A percentile compares a stretch with the other conserved stretches of the same genome.
These are phyloP conservation scores for Dipteronia sinensis DNA, from an alignment of 345 rosid species.

Conservation along the genomic window DNA sequence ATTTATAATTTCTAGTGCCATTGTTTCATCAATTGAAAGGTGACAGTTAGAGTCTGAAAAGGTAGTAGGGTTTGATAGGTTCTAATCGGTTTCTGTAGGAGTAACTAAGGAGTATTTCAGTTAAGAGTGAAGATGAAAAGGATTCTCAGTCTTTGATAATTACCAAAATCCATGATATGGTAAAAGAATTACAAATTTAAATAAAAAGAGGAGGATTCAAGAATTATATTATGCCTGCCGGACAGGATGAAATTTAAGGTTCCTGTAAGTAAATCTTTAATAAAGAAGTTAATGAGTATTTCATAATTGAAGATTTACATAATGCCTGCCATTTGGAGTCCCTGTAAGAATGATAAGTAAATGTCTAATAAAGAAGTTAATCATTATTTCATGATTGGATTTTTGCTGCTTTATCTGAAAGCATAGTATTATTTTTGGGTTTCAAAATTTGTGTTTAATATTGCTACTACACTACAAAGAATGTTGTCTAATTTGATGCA, in stretches of 20 bases:
- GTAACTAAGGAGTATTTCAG: background rate
- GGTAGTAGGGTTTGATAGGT: background rate
- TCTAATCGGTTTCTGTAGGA: background rate
- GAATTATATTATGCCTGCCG: background rate
- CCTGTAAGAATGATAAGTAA: background rate
- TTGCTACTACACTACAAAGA: background rate
- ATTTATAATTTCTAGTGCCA: background rate
- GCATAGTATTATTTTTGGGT: background rate
- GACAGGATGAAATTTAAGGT: background rate
- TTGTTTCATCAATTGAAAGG: background rate
- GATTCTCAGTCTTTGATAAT: background rate
- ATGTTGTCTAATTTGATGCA: conserved; percentile 20
- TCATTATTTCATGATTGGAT: background rate
- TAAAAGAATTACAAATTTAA: background rate
- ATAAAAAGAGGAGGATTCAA: background rate
- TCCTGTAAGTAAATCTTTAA: background rate
- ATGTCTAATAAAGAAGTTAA: background rate
- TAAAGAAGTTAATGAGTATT: background rate
- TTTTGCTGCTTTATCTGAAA: background rate
- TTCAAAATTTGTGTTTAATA: background rate
- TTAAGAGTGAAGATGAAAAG: background rate
- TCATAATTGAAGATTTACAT: background rate
- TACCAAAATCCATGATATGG: background rate
- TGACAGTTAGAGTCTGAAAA: background rate
- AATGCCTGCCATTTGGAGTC: background rate